Evolutionary conservation across 805 yeast species (phyloP).

Genomic region (Zygosaccharomyces pseudorouxii): DNA sequence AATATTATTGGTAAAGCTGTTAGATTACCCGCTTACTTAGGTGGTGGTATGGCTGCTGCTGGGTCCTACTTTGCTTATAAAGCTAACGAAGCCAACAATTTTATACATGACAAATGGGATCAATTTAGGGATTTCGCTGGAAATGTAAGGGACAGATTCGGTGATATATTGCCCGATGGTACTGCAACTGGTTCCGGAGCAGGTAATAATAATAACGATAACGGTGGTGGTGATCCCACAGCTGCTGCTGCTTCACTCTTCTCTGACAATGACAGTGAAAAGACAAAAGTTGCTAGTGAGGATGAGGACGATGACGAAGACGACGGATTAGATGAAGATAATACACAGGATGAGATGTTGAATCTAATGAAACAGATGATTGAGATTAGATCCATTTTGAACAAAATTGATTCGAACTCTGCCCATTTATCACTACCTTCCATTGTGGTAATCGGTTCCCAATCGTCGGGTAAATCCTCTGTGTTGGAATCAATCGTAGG

Average conservation of each 20-base stretch:
- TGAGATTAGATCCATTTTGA: slow-evolving; percentile 78
- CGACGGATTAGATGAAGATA: slow-evolving; percentile 50
- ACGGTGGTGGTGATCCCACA: slow-evolving; percentile 51
- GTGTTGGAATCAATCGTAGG: slow-evolving; percentile 96
- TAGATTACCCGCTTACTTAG: slow-evolving; percentile 73
- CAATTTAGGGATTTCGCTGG: slow-evolving; percentile 60
- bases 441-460: slow-evolving; percentile 95
- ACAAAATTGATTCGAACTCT: slow-evolving; percentile 64
- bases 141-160: slow-evolving; percentile 43
- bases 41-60: slow-evolving; percentile 91
- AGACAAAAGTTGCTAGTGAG: slow-evolving; percentile 35
- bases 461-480: slow-evolving; percentile 94
- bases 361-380: slow-evolving; percentile 93
- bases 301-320: slow-evolving; percentile 46
- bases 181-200: slow-evolving; percentile 25
- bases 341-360: slow-evolving; percentile 75
- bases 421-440: slow-evolving; percentile 84
- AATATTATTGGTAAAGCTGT: slow-evolving; percentile 52
- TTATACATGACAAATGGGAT: slow-evolving; percentile 61
- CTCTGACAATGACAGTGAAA: slow-evolving; percentile 36
- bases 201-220: slow-evolving; percentile 31
- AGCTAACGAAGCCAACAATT: slow-evolving; percentile 77
- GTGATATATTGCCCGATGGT: slow-evolving; percentile 22
- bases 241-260: slow-evolving; percentile 37
- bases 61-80: slow-evolving; percentile 90